Evolutionary conservation across 108 stramenopile genomes (phyloP).

Genomic region (Schizochytrium sp.): DNA sequence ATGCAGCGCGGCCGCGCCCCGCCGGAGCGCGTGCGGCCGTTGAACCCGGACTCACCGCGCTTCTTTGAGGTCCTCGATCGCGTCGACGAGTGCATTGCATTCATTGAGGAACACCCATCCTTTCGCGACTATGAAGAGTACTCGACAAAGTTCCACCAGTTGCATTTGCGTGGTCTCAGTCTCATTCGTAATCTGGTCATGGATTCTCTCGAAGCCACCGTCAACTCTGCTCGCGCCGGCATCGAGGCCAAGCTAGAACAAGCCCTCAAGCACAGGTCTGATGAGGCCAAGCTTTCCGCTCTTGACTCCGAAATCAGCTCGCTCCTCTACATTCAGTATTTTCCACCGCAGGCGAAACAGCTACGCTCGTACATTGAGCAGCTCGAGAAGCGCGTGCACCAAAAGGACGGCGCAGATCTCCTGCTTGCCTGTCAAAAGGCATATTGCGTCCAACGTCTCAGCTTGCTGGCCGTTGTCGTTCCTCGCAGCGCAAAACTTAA

Average conservation of each 20-base stretch:
- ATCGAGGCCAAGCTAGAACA: neutral
- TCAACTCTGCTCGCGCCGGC: neutral
- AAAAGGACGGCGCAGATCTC: conserved; percentile 5
- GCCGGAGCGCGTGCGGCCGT: neutral
- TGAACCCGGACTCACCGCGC: conserved; percentile 3
- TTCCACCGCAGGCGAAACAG: neutral
- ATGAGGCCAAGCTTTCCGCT: neutral
- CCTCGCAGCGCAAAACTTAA: neutral
- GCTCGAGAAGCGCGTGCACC: conserved; percentile 4
- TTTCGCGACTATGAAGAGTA: neutral
- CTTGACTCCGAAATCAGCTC: neutral
- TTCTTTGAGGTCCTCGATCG: neutral
- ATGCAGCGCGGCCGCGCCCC: neutral
- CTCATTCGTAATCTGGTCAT: conserved; percentile 13
- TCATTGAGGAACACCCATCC: conserved; percentile 7
- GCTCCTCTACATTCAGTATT: neutral
- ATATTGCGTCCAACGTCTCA: neutral
- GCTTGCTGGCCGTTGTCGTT: neutral
- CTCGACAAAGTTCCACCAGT: conserved; percentile 2
- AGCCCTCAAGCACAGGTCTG: neutral
- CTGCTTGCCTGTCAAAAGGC: neutral
- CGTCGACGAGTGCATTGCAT: neutral
- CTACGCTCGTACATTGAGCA: neutral
- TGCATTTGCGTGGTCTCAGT: conserved; percentile 14
- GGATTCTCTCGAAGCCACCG: neutral